Percentiles rank a stretch among this genome's conserved stretches.
These are phyloP conservation scores for Thalassiosira gravida DNA, from an alignment of 352 stramenopile species.

Conservation along the genomic window DNA sequence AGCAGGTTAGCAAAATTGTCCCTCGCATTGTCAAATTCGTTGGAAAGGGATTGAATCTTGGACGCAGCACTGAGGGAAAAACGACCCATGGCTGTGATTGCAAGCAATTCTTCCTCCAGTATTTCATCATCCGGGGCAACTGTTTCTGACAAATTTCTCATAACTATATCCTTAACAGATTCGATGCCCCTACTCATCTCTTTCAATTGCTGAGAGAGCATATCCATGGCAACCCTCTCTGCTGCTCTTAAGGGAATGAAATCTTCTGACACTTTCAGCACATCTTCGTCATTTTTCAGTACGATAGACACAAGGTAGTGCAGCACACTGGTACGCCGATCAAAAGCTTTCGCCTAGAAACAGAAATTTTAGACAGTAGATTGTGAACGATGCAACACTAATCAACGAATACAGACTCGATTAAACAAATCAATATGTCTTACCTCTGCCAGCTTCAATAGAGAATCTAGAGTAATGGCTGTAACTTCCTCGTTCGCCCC, in stretches of 20 bases:
- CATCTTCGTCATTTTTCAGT: constrained; percentile 91
- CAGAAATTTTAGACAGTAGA: constrained; percentile 7
- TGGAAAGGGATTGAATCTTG: constrained; percentile 60
- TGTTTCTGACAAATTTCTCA: constrained; percentile 77
- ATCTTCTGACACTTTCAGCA: constrained; percentile 92
- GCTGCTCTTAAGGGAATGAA: constrained; percentile 88
- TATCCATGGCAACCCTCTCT: constrained; percentile 84
- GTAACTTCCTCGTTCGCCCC: constrained; percentile 87
- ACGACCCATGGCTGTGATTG: constrained; percentile 84
- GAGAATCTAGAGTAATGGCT: constrained; percentile 94
- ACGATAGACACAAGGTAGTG: constrained; percentile 96
- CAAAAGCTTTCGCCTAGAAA: constrained; percentile 87
- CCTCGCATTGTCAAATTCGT: constrained; percentile 72
- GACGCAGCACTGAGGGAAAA: constrained; percentile 75
- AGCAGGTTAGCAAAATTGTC: constrained; percentile 76
- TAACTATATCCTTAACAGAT: constrained; percentile 70
- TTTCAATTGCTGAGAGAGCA: constrained; percentile 75
- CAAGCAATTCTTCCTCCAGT: too few species aligned
- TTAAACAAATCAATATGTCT: constrained; percentile 24
- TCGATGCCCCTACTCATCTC: constrained; percentile 72
- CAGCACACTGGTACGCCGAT: constrained; percentile 97
- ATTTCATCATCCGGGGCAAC: too few species aligned
- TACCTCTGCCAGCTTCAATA: constrained; percentile 90
- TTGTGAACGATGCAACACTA: constrained; percentile 3
- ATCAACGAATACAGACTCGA: neutral